Base-by-base conservation (phyloP, 225 moss, liverwort and hornwort genomes). In the Physcomitrium patens region DNA sequence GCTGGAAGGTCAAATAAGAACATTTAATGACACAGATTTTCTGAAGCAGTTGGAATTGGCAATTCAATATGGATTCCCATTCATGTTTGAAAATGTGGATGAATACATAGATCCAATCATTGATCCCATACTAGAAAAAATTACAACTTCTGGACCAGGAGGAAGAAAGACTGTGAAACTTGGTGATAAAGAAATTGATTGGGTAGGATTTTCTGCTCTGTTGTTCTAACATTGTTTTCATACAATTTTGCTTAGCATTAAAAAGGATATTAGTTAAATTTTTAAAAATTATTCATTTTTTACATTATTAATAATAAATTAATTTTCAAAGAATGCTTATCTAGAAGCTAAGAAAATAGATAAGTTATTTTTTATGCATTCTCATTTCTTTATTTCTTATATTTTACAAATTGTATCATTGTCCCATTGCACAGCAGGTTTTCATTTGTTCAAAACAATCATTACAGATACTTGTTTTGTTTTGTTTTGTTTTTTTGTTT, bases 81-180 rank as follows among this genome's bases (percentile, higher is more conserved):
- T 96, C 44, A 77, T 96, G 81, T 91, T 96, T 17, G 96, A 96
- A 81, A 96, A 94, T 84, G 96, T 96, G 37, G 96, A 96, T 73
- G 94, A 96, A 67, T 96, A 96, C 60, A 94, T 96, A 75, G 96
- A 96, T 52, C 96, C 94, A 2, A 82, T 96, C 10, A 96, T 96
- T 77, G 96, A 96, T 49, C 96, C 96, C 53, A 92, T 96, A 74
- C 86, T 96, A 4, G 96, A 96, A 57, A 90, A 93, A 42, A 78
- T 70, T 53, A 87, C 91, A 47, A 83, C 54, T 20, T 31, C 63
- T 19, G 67, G 81, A 63, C 69, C 82, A 56, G 91, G 89, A 76
- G 91, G 93, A 15, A 86, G 86, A 58, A 92, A 94, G 83, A 87
- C 63, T 37, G 86, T 96, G 18, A 89, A 84, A 53, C 87, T 96